Conservation (phyloP, 2,329 filamentous ascomycete species). For the Microsporum ferrugineum region DNA sequence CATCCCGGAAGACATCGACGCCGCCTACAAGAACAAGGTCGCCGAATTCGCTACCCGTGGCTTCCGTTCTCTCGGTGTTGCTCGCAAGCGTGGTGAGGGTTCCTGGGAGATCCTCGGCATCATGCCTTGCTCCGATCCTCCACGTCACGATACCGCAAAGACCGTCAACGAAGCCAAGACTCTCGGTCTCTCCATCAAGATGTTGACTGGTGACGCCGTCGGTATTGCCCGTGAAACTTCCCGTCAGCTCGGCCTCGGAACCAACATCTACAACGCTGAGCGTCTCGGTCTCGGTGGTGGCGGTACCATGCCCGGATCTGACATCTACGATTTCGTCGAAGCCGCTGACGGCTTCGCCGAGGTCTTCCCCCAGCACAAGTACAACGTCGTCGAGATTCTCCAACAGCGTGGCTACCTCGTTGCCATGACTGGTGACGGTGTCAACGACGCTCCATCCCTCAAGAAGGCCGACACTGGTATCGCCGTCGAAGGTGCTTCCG, state of each 20-base stretch:
- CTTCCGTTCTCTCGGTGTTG: constrained; percentile 88
- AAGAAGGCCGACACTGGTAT: constrained; percentile 97
- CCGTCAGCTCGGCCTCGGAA: constrained; percentile 79
- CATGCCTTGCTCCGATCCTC: constrained; percentile 87
- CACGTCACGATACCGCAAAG: constrained; percentile 78
- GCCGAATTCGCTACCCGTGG: constrained; percentile 84
- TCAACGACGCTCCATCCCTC: constrained; percentile 84
- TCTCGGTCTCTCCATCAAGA: constrained; percentile 84
- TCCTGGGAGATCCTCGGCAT: constrained; percentile 88
- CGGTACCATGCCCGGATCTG: constrained; percentile 84
- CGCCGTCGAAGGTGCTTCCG: constrained; percentile 82
- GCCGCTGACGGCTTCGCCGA: constrained; percentile 90
- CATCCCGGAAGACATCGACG: constrained; percentile 63
- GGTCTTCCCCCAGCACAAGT: constrained; percentile 92
- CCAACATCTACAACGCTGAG: constrained; percentile 89
- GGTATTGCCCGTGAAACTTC: constrained; percentile 88
- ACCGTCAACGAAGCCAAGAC: constrained; percentile 83
- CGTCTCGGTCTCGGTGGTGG: constrained; percentile 80
- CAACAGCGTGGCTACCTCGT: constrained; percentile 88
- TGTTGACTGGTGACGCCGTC: constrained; percentile 90
- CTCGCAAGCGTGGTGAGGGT: constrained; percentile 71
- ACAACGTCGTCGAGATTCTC: constrained; percentile 84
- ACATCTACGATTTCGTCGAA: constrained; percentile 92
- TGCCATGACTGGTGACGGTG: constrained; percentile 93
- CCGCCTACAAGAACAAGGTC: constrained; percentile 84